Conservation (phyloP, 179 eudicot genomes). For the Spinacia oleracea region DNA sequence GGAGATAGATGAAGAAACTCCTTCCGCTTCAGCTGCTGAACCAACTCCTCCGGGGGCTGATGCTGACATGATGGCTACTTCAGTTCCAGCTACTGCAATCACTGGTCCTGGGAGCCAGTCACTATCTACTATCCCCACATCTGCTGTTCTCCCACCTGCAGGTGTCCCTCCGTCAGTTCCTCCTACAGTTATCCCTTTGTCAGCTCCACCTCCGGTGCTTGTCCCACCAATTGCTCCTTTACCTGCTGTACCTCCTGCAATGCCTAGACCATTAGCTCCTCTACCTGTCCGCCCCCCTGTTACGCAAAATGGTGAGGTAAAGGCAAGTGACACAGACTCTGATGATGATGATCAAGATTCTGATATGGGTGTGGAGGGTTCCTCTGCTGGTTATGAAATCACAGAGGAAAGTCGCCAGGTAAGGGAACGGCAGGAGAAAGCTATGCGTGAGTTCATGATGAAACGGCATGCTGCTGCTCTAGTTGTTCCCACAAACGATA, state of each 20-base stretch:
- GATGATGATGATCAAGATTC: slow-evolving; percentile 51
- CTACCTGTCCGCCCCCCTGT: slow-evolving; percentile 57
- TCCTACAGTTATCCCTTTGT: slow-evolving; percentile 33
- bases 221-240: slow-evolving; percentile 53
- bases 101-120: slow-evolving; percentile 13
- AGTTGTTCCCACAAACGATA: slow-evolving; percentile 91
- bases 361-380: slow-evolving; percentile 28
- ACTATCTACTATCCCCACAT: slow-evolving; percentile 17
- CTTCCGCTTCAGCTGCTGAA: slow-evolving; percentile 40
- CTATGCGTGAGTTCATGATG: slow-evolving; percentile 73
- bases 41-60: slow-evolving; percentile 31
- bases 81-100: slow-evolving; percentile 26
- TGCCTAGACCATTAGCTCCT: slow-evolving; percentile 64
- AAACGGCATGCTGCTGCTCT: slow-evolving; percentile 90
- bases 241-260: slow-evolving; percentile 38
- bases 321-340: slow-evolving; percentile 56
- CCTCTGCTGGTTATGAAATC: slow-evolving; percentile 61
- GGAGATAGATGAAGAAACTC: slow-evolving; percentile 63
- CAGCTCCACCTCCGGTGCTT: slow-evolving; percentile 32
- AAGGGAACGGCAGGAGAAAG: slow-evolving; percentile 78
- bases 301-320: slow-evolving; percentile 57
- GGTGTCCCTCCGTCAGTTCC: slow-evolving; percentile 40
- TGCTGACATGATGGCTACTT: slow-evolving; percentile 34
- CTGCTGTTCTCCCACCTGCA: slow-evolving; percentile 24
- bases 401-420: slow-evolving; percentile 76